phyloP scores from a whole-genome alignment of 805 yeast species.

The Saturnispora dispora region DNA sequence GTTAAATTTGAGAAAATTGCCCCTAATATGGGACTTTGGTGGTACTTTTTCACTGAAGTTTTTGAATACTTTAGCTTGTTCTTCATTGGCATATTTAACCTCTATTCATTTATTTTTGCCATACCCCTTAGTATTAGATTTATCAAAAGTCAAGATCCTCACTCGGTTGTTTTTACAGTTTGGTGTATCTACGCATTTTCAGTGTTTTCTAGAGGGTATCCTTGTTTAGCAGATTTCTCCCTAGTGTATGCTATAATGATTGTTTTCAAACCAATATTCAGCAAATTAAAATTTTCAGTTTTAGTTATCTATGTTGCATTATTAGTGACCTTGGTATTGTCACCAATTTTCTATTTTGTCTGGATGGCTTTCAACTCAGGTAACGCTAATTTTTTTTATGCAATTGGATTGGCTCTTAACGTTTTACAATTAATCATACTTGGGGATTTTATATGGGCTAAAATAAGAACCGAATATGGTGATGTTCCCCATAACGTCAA shows the following conservation, averaged over 20 bases:
- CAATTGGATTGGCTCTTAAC: slow-evolving; percentile 76
- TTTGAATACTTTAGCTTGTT: slow-evolving; percentile 82
- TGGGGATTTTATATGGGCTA: slow-evolving; percentile 77
- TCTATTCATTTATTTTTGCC: slow-evolving; percentile 57
- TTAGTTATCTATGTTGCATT: slow-evolving; percentile 22
- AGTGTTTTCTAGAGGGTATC: slow-evolving; percentile 71
- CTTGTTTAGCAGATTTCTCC: slow-evolving; percentile 70
- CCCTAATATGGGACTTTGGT: slow-evolving; percentile 95
- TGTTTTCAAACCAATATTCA: slow-evolving; percentile 22
- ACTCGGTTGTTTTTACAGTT: slow-evolving; percentile 26
- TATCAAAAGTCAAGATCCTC: slow-evolving; percentile 8
- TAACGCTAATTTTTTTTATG: slow-evolving; percentile 92
- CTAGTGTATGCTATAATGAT: slow-evolving; percentile 26
- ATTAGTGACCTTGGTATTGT: slow-evolving; percentile 39
- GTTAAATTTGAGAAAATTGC: slow-evolving; percentile 58
- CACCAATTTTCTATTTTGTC: slow-evolving; percentile 85
- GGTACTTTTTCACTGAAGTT: slow-evolving; percentile 96
- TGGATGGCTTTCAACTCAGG: slow-evolving; percentile 96
- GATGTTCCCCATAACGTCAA: slow-evolving; percentile 23
- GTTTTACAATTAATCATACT: slow-evolving; percentile 58
- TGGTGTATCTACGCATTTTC: slow-evolving; percentile 36
- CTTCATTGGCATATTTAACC: slow-evolving; percentile 74
- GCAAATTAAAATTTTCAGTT: slow-evolving; percentile 23
- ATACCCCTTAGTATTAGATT: slow-evolving; percentile 71
- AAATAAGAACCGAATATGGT: slow-evolving; percentile 51